Conservation (phyloP, 441 rosid genomes). For the Dalechampia spathulata region DNA sequence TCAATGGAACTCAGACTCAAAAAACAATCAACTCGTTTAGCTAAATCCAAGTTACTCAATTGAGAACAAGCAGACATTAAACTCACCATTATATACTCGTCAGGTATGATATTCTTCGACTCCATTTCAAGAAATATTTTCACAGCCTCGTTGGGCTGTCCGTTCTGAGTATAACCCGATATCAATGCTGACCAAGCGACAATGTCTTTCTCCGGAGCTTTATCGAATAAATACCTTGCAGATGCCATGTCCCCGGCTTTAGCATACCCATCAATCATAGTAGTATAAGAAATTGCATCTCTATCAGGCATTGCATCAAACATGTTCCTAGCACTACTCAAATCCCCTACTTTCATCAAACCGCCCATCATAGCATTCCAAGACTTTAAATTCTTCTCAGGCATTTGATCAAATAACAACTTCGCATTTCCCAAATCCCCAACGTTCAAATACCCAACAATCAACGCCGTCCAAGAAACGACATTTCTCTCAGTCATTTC, state of each 20-base stretch:
- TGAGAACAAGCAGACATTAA: slow-evolving; percentile 86
- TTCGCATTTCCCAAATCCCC: slow-evolving; percentile 46
- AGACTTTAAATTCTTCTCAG: slow-evolving; percentile 41
- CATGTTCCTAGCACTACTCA: slow-evolving; percentile 41
- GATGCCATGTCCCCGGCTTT: slow-evolving; percentile 64
- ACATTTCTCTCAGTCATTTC: slow-evolving; percentile 45
- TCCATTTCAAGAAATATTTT: slow-evolving; percentile 43
- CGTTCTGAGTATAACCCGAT: slow-evolving; percentile 67
- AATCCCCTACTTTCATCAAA: slow-evolving; percentile 43
- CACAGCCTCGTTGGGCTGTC: slow-evolving; percentile 54
- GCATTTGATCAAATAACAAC: slow-evolving; percentile 47
- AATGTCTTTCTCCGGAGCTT: slow-evolving; percentile 43
- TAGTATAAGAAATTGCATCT: slow-evolving; percentile 48
- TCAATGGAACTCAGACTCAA: slow-evolving; percentile 31
- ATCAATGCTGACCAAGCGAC: slow-evolving; percentile 69
- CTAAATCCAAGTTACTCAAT: slow-evolving; percentile 46
- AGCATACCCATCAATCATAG: slow-evolving; percentile 68
- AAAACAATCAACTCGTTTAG: slow-evolving; percentile 50
- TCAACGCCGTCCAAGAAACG: slow-evolving; percentile 73
- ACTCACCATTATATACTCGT: slow-evolving; percentile 53
- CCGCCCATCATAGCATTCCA: slow-evolving; percentile 69
- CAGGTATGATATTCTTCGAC: slow-evolving; percentile 42
- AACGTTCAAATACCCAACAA: slow-evolving; percentile 38
- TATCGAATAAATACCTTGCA: slow-evolving; percentile 52
- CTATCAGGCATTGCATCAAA: slow-evolving; percentile 67